phyloP scores from a whole-genome alignment of 257 asterid genomes.

The Solanum lycopersicoides region DNA sequence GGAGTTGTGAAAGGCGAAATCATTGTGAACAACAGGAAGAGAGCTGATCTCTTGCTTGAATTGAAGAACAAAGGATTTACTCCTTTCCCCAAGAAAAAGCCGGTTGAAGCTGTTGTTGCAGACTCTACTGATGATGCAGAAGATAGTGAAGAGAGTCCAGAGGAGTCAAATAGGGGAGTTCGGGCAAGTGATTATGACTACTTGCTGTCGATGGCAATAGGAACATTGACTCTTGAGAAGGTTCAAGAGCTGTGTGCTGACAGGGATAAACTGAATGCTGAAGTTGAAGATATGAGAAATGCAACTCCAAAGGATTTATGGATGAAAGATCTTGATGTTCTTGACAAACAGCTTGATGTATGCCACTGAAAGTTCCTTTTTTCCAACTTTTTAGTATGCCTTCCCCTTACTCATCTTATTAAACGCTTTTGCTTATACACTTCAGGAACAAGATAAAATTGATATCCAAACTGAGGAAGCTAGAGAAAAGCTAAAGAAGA shows the following conservation, averaged over 20 bases:
- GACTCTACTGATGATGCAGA: conserved; percentile 55
- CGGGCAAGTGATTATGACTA: conserved; percentile 82
- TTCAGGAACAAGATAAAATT: conserved; percentile 48
- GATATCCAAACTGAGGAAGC: conserved; percentile 29
- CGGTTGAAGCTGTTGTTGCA: conserved; percentile 48
- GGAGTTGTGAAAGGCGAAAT: conserved; percentile 83
- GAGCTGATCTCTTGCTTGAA: conserved; percentile 68
- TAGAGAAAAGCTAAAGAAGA: conserved; percentile 19
- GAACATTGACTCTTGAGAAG: conserved; percentile 72
- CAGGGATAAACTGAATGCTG: conserved; percentile 48
- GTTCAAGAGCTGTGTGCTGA: conserved; percentile 62
- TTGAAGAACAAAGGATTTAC: conserved; percentile 82
- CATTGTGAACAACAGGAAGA: conserved; percentile 76
- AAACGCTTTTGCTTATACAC: background rate
- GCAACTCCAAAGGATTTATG: conserved; percentile 61
- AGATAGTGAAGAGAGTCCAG: conserved; percentile 52
- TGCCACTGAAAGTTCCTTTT: background rate
- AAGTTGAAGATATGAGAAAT: conserved; percentile 57
- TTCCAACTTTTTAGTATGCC: background rate
- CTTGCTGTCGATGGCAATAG: conserved; percentile 74
- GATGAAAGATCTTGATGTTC: conserved; percentile 69
- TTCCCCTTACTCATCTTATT: background rate
- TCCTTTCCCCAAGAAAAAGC: conserved; percentile 64
- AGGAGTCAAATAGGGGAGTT: conserved; percentile 30
- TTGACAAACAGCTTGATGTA: conserved; percentile 63